These are phyloP conservation scores for Diplodia intermedia DNA, from an alignment of 2,329 filamentous ascomycete species.

Conservation along the genomic window DNA sequence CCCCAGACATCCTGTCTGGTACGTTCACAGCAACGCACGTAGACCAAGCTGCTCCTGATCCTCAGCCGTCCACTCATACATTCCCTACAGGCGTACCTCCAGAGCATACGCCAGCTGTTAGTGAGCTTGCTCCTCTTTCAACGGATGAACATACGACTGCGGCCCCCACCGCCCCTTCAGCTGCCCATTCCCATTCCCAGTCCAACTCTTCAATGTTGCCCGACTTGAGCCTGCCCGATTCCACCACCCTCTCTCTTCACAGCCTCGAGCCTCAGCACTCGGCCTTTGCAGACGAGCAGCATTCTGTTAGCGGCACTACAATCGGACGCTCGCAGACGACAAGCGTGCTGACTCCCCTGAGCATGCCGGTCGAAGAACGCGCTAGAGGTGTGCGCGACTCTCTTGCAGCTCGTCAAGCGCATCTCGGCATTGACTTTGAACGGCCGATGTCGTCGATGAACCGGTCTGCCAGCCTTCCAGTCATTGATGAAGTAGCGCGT, in stretches of 20 bases:
- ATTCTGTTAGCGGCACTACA: background rate
- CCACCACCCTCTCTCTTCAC: constrained; percentile 14
- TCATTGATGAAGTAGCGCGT: constrained; percentile 53
- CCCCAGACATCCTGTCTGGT: constrained; percentile 38
- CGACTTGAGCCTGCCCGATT: constrained; percentile 25
- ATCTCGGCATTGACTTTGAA: constrained; percentile 41
- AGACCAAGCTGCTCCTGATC: constrained; percentile 33
- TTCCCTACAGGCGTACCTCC: constrained; percentile 31
- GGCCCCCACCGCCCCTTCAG: background rate
- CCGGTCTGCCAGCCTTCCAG: constrained; percentile 42
- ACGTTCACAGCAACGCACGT: constrained; percentile 36
- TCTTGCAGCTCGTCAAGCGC: constrained; percentile 3
- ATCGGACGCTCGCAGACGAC: background rate
- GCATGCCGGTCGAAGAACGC: background rate
- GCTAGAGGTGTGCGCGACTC: constrained; percentile 1
- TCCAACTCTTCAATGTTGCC: constrained; percentile 18
- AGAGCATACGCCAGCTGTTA: constrained; percentile 32
- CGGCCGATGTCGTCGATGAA: constrained; percentile 46
- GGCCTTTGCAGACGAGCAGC: background rate
- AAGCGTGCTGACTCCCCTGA: background rate
- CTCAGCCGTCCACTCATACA: constrained; percentile 32
- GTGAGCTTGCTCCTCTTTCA: constrained; percentile 21
- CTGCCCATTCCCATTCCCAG: constrained; percentile 13
- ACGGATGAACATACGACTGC: constrained; percentile 21
- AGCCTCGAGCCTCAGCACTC: constrained; percentile 17